phyloP scores from a whole-genome alignment of 2,329 filamentous ascomycete genomes.

The Epichloe sibirici region DNA sequence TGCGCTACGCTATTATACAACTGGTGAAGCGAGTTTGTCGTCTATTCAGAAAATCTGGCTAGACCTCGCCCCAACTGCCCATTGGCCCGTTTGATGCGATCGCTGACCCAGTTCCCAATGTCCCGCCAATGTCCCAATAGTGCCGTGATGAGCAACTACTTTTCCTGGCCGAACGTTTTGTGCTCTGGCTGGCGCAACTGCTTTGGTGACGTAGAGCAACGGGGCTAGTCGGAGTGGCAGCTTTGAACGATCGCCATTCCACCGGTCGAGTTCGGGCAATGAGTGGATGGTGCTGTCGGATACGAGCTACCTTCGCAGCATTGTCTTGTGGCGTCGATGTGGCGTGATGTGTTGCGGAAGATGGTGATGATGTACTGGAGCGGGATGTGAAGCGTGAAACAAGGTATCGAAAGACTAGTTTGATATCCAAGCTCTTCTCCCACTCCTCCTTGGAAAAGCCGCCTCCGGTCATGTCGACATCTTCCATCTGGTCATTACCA shows the following conservation, averaged over 20 bases:
- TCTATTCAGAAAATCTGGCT: constrained; percentile 4
- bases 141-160: constrained; percentile 66
- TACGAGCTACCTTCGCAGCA: constrained; percentile 67
- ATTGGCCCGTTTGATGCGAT: constrained; percentile 54
- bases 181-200: constrained; percentile 82
- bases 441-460: constrained; percentile 66
- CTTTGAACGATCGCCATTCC: constrained; percentile 46
- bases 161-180: constrained; percentile 55
- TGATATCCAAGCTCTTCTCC: constrained; percentile 85
- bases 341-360: constrained; percentile 34
- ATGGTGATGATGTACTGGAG: constrained; percentile 26
- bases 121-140: constrained; percentile 86
- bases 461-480: constrained; percentile 13
- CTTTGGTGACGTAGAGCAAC: constrained; percentile 37
- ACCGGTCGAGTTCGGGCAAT: constrained; percentile 44
- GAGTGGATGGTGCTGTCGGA: constrained; percentile 80
- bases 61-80: constrained; percentile 72
- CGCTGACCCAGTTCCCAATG: constrained; percentile 62
- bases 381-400: constrained; percentile 58
- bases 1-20: neutral
- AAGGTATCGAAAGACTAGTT: constrained; percentile 82
- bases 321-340: constrained; percentile 47
- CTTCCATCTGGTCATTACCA: constrained; percentile 12
- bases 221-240: constrained; percentile 36
- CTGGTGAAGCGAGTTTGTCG: neutral